Evolutionary conservation across 345 rosid genomes (phyloP).

Genomic region (Excoecaria agallocha): DNA sequence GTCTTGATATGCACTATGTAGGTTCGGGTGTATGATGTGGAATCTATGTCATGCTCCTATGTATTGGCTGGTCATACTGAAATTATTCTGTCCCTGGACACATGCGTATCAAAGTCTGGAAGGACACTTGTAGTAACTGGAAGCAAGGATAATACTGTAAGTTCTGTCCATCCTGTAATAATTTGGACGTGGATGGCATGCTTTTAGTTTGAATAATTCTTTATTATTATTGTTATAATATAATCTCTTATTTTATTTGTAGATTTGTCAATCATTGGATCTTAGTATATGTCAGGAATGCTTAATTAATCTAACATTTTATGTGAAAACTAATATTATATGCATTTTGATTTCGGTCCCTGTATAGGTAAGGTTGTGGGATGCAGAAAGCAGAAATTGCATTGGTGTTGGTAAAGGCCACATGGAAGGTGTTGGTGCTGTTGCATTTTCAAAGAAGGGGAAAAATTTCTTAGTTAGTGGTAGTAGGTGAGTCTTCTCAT

Average conservation of each 20-base stretch:
- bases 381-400: constrained; percentile 59
- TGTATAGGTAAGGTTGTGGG: constrained; percentile 86
- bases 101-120: constrained; percentile 63
- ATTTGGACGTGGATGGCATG: not conserved
- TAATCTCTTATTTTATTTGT: constrained; percentile 1
- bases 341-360: constrained; percentile 13
- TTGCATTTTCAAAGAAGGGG: constrained; percentile 76
- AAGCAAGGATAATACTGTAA: constrained; percentile 86
- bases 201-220: not conserved
- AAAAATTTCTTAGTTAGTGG: constrained; percentile 79
- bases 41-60: constrained; percentile 90
- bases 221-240: not conserved
- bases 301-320: not conserved
- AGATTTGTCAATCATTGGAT: too few species aligned
- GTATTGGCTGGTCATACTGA: constrained; percentile 83
- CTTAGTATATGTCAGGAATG: too few species aligned
- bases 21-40: constrained; percentile 86
- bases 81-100: constrained; percentile 76
- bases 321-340: not conserved
- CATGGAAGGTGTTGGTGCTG: constrained; percentile 85
- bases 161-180: constrained; percentile 29
- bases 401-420: constrained; percentile 89
- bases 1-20: constrained; percentile 32
- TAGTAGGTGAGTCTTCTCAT: constrained; percentile 58
- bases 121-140: constrained; percentile 69